Evolutionary conservation across 2,329 filamentous ascomycete genomes (phyloP).

Genomic region (Dothideomycetes sp.): DNA sequence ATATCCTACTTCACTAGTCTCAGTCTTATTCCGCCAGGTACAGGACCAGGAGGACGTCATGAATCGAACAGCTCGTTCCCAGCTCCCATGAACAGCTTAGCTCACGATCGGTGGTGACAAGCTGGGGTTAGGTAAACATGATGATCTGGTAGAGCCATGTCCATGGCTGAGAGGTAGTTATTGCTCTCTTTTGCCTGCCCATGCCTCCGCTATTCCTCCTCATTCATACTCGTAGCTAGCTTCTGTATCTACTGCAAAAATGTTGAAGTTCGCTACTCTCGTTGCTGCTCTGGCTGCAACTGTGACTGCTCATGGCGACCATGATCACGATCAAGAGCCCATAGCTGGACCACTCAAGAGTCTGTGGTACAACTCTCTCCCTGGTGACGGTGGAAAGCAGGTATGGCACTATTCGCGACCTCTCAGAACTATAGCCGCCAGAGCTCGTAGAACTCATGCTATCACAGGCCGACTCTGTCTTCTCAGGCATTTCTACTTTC

Average conservation of each 20-base stretch:
- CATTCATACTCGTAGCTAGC: not conserved
- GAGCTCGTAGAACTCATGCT: no score
- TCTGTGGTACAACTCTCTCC: constrained; percentile 73
- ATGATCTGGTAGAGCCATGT: not conserved
- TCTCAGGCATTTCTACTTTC: constrained; percentile 80
- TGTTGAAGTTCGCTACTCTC: constrained; percentile 14
- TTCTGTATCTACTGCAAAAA: constrained; percentile 1
- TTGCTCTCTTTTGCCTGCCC: not conserved
- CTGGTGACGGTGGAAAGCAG: constrained; percentile 76
- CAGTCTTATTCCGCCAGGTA: no score
- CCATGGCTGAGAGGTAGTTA: not conserved
- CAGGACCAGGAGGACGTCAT: no score
- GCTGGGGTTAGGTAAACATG: constrained; percentile 11
- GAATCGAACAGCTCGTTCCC: constrained; percentile 1
- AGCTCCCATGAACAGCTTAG: constrained; percentile 8
- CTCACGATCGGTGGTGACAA: constrained; percentile 8
- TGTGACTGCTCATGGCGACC: constrained; percentile 46
- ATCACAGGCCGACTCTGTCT: constrained; percentile 70
- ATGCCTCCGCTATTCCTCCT: constrained; percentile 1
- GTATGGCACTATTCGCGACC: no score
- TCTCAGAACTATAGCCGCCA: no score
- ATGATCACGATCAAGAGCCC: constrained; percentile 46
- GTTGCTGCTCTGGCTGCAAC: constrained; percentile 35
- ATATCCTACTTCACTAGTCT: no score
- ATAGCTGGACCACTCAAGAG: constrained; percentile 58